phyloP scores from a whole-genome alignment of 2,329 filamentous ascomycete species.

The Exserohilum rostratum region DNA sequence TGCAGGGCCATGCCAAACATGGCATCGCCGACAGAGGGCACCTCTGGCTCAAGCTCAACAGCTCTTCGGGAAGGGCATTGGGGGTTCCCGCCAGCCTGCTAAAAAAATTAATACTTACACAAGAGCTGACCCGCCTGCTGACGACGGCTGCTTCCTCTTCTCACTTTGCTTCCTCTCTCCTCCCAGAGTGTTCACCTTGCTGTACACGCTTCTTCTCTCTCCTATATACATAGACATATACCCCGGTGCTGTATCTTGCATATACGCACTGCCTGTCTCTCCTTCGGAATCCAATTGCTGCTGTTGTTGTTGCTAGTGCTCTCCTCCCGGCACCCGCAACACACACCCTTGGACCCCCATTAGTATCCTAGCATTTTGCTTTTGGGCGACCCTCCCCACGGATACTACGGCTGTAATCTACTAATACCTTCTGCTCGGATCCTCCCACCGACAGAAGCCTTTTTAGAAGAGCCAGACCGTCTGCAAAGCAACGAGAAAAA shows the following conservation, averaged over 20 bases:
- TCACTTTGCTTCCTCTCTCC: slow-evolving; percentile 9
- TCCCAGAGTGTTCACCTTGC: slow-evolving; percentile 3
- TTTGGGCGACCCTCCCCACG: slow-evolving; percentile 11
- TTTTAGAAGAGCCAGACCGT: slow-evolving; percentile 1
- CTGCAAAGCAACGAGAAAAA: not conserved
- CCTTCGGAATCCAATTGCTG: slow-evolving; percentile 12
- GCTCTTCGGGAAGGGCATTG: slow-evolving; percentile 41
- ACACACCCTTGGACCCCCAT: slow-evolving; percentile 2
- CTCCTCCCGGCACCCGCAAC: slow-evolving; percentile 20
- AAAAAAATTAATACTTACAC: slow-evolving; percentile 31
- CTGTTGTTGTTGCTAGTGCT: slow-evolving; percentile 24
- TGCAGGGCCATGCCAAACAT: slow-evolving; percentile 29
- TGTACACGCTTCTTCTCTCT: not conserved
- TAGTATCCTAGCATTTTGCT: slow-evolving; percentile 8
- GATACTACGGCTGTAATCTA: slow-evolving; percentile 18
- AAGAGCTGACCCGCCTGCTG: slow-evolving; percentile 1
- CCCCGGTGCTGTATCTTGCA: slow-evolving; percentile 12
- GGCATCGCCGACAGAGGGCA: slow-evolving; percentile 38
- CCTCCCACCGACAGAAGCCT: slow-evolving; percentile 27
- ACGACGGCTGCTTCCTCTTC: slow-evolving; percentile 1
- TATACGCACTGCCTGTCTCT: slow-evolving; percentile 14
- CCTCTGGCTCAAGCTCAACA: slow-evolving; percentile 45
- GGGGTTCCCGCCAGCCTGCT: slow-evolving; percentile 25
- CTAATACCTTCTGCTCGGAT: slow-evolving; percentile 30
- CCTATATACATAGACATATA: not conserved